Percentiles rank a stretch among this genome's conserved stretches.
Conservation (phyloP, 176 grass and related monocot genomes). For the Chrysopogon serrulatus region DNA sequence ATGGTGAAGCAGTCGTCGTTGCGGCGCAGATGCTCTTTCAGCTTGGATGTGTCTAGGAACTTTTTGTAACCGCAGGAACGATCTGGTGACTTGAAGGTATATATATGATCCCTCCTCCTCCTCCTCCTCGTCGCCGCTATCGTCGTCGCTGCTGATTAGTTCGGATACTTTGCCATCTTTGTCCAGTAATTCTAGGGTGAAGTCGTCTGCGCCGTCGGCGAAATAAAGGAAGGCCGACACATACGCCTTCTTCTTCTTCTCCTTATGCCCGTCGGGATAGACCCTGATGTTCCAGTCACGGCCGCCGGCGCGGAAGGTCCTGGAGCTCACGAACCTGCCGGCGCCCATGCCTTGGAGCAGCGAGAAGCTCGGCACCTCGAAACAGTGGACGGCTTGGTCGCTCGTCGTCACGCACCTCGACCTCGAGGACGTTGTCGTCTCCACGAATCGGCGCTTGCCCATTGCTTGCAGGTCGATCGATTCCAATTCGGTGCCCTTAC, state of each 20-base stretch:
- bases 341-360: neutral
- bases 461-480: neutral
- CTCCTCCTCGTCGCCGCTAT: neutral
- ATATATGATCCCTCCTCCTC: too few species aligned
- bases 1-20: neutral
- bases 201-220: neutral
- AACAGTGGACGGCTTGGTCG: neutral
- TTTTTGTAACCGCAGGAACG: neutral
- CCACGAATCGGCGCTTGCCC: neutral
- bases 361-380: neutral
- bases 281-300: neutral
- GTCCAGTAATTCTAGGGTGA: neutral
- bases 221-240: neutral
- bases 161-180: neutral
- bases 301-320: neutral
- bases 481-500: neutral
- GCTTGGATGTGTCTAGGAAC: neutral
- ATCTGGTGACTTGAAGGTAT: neutral
- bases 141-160: neutral
- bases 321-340: neutral
- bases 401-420: neutral
- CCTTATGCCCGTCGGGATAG: neutral
- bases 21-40: neutral
- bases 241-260: neutral
- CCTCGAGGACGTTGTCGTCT: neutral